Conservation (phyloP, 2,329 filamentous ascomycete genomes). For the Fusarium zealandicum region DNA sequence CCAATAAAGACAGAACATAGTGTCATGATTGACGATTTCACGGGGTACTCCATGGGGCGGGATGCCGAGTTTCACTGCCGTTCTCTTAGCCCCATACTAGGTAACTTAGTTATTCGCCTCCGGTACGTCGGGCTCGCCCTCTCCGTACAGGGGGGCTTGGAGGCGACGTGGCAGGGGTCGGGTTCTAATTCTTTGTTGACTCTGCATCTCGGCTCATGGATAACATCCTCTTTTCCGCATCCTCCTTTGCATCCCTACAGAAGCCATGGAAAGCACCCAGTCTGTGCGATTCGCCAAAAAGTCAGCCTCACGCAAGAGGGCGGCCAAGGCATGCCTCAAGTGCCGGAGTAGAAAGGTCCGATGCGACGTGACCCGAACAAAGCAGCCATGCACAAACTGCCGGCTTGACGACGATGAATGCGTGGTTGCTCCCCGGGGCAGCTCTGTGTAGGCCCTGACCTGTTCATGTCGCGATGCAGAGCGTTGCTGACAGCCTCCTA, state of each 20-base stretch:
- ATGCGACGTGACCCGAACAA: conserved; percentile 34
- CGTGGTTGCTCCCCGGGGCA: conserved; percentile 21
- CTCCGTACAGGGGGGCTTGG: no score
- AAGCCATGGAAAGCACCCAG: conserved; percentile 22
- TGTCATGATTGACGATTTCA: no score
- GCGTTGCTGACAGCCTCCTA: neutral
- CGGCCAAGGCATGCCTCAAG: conserved; percentile 33
- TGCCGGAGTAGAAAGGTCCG: conserved; percentile 35
- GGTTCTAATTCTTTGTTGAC: no score
- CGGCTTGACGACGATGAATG: conserved; percentile 31
- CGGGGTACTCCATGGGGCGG: no score
- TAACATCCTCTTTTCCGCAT: neutral
- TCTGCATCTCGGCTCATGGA: neutral
- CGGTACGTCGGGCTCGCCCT: no score
- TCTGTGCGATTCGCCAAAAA: conserved; percentile 33
- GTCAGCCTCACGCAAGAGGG: conserved; percentile 30
- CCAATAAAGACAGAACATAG: no score
- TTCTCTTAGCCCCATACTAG: no score
- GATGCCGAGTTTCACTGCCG: no score
- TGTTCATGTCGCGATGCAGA: fast-evolving
- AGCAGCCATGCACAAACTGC: conserved; percentile 33
- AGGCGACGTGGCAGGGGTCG: no score
- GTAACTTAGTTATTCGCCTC: no score
- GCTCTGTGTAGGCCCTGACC: conserved; percentile 15
- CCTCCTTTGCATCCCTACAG: neutral